phyloP scores from a whole-genome alignment of 176 grass and related monocot genomes.

The Bonia amplexicaulis region DNA sequence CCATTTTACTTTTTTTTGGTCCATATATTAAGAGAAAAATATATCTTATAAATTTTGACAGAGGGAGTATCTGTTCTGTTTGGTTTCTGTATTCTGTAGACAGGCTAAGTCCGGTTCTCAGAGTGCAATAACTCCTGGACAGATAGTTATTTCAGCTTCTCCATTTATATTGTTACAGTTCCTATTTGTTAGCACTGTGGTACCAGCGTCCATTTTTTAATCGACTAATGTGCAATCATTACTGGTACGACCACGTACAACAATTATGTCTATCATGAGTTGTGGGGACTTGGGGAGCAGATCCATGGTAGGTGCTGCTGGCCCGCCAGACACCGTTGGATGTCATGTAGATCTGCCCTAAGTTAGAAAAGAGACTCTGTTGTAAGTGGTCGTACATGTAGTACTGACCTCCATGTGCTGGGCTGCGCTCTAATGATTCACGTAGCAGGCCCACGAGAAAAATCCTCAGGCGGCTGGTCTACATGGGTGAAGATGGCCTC shows the following conservation, averaged over 20 bases:
- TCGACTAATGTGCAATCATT: background rate
- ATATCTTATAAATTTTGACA: no score
- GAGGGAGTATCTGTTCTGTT: background rate
- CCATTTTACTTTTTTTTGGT: no score
- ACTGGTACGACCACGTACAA: background rate
- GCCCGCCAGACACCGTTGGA: background rate
- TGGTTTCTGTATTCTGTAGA: background rate
- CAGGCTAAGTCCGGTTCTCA: background rate
- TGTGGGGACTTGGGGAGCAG: background rate
- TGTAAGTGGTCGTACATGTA: no score
- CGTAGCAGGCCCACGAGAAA: background rate
- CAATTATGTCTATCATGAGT: background rate
- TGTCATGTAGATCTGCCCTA: background rate
- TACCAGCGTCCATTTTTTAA: background rate
- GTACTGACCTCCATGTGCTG: background rate
- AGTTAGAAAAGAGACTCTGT: background rate
- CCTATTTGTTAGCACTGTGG: background rate
- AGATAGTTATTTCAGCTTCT: slow-evolving; percentile 1
- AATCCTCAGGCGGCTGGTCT: no score
- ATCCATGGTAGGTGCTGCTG: background rate
- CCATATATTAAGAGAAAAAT: no score
- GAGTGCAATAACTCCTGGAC: background rate
- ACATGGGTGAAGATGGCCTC: no score
- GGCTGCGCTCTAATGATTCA: background rate
- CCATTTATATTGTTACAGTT: background rate